phyloP scores from a whole-genome alignment of 1,284 basidiomycete genomes.

The Marasmius sp. region DNA sequence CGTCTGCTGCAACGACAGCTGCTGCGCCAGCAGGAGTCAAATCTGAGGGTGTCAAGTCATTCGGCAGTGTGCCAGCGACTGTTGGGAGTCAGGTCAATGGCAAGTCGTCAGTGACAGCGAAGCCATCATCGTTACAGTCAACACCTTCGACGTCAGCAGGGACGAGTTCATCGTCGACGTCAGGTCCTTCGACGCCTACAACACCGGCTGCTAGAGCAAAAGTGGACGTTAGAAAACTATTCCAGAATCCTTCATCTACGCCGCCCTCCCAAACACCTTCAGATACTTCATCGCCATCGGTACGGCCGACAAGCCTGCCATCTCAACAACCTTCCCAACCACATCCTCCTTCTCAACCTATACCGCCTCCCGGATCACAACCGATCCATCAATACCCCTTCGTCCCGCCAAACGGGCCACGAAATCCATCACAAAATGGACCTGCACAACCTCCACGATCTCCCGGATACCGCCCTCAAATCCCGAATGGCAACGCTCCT shows the following conservation, averaged over 20 bases:
- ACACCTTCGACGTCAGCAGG: constrained; percentile 34
- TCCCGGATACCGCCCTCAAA: constrained; percentile 59
- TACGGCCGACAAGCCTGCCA: constrained; percentile 46
- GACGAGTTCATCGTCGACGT: constrained; percentile 30
- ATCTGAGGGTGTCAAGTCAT: constrained; percentile 70
- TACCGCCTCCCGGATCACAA: background rate
- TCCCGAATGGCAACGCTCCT: constrained; percentile 60
- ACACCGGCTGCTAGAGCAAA: constrained; percentile 41
- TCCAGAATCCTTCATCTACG: constrained; percentile 53
- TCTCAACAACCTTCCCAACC: constrained; percentile 36
- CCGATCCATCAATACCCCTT: constrained; percentile 3
- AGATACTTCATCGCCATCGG: constrained; percentile 39
- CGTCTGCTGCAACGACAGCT: constrained; percentile 45
- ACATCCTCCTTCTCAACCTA: constrained; percentile 1
- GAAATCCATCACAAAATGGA: constrained; percentile 32
- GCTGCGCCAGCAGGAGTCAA: background rate
- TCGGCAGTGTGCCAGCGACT: constrained; percentile 69
- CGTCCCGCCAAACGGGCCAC: constrained; percentile 26
- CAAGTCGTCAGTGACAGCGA: constrained; percentile 44
- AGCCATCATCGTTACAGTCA: constrained; percentile 30
- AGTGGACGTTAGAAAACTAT: constrained; percentile 68
- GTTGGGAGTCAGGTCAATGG: constrained; percentile 51
- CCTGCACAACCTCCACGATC: constrained; percentile 56
- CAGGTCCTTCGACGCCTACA: constrained; percentile 30
- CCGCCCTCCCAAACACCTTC: constrained; percentile 34